phyloP scores from a whole-genome alignment of 345 rosid genomes.

The Eucalyptus polyanthemos region DNA sequence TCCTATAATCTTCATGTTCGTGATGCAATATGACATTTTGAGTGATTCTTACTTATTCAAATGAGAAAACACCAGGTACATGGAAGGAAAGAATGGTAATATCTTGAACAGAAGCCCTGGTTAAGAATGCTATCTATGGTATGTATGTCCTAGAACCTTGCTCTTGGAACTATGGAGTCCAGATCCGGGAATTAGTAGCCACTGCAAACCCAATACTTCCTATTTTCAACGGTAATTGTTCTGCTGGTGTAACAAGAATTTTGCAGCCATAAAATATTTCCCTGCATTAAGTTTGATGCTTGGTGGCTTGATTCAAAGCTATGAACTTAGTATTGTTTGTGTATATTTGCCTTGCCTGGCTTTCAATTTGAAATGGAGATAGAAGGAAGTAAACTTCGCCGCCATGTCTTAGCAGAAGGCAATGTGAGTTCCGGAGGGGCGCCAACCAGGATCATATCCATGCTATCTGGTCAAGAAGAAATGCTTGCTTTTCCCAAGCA shows the following conservation, averaged over 20 bases:
- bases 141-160: neutral
- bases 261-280: neutral
- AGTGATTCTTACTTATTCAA: neutral
- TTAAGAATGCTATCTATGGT: conserved; percentile 35
- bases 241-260: neutral
- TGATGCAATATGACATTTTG: neutral
- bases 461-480: conserved; percentile 86
- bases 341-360: conserved; percentile 14
- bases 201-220: neutral
- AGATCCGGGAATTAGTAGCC: neutral
- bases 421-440: conserved; percentile 55
- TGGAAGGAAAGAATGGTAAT: neutral
- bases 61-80: neutral
- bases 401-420: conserved; percentile 69
- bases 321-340: neutral
- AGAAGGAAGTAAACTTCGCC: conserved; percentile 65
- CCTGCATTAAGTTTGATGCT: neutral
- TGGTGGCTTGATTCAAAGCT: neutral
- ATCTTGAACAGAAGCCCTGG: neutral
- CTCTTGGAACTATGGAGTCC: neutral
- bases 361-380: conserved; percentile 88
- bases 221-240: neutral
- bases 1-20: neutral
- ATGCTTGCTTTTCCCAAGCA: conserved; percentile 84
- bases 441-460: conserved; percentile 50